These are phyloP conservation scores for Pisolithus microcarpus DNA, from an alignment of 768 basidiomycete genomes.

Conservation along the genomic window DNA sequence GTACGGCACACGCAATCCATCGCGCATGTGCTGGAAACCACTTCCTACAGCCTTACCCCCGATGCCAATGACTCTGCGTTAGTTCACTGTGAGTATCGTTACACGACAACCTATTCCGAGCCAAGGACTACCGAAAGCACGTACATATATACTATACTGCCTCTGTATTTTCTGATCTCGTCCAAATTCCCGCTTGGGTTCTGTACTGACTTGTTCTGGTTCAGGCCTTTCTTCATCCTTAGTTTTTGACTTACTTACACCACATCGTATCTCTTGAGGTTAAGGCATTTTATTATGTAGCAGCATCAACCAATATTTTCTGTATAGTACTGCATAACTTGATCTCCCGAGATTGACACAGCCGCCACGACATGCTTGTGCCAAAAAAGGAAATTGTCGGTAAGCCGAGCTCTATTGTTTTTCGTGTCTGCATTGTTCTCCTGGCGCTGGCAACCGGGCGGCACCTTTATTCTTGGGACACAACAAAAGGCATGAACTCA, in stretches of 20 bases:
- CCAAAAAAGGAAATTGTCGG: slow-evolving; percentile 3
- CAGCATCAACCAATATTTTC: too few species aligned
- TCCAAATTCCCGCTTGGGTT: not conserved
- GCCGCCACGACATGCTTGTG: not conserved
- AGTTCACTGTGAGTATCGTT: slow-evolving; percentile 16
- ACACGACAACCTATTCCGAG: slow-evolving; percentile 65
- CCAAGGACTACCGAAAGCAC: slow-evolving; percentile 45
- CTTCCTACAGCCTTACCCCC: slow-evolving; percentile 55
- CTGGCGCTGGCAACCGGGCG: slow-evolving; percentile 13
- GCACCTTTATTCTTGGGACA: slow-evolving; percentile 19
- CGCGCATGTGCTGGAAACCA: slow-evolving; percentile 44
- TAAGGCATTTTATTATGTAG: too few species aligned
- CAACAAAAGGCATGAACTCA: slow-evolving; percentile 24
- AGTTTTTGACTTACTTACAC: too few species aligned
- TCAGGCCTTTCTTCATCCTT: too few species aligned
- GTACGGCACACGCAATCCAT: slow-evolving; percentile 44
- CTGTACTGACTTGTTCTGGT: too few species aligned
- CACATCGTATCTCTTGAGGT: too few species aligned
- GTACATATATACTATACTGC: slow-evolving; percentile 41
- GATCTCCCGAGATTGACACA: not conserved
- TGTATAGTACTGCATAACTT: too few species aligned
- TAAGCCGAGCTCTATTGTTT: slow-evolving; percentile 19
- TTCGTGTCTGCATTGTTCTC: slow-evolving; percentile 15
- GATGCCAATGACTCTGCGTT: slow-evolving; percentile 19
- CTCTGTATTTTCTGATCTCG: slow-evolving; percentile 38